Conservation (phyloP, 371 early-diverging fungal genomes). For the Mortierella sp. region DNA sequence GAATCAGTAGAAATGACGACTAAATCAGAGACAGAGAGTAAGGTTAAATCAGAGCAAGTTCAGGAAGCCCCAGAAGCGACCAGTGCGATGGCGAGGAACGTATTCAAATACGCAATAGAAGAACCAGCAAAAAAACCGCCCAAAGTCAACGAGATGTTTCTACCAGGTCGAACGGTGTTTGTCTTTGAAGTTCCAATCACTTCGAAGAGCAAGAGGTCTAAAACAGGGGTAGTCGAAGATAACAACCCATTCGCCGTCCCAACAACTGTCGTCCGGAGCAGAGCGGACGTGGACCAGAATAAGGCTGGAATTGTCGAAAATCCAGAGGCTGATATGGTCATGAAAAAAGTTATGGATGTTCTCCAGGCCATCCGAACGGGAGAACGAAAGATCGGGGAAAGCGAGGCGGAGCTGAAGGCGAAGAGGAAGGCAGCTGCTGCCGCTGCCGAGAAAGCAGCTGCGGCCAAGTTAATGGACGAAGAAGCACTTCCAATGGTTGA, state of each 20-base stretch:
- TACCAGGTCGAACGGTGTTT: conserved; percentile 86
- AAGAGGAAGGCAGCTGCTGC: conserved; percentile 56
- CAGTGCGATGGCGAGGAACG: conserved; percentile 51
- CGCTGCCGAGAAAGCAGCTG: conserved; percentile 36
- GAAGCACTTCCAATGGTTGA: conserved; percentile 32
- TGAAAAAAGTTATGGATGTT: conserved; percentile 80
- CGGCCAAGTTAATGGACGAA: conserved; percentile 34
- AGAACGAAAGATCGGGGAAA: conserved; percentile 44
- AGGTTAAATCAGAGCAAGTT: not conserved
- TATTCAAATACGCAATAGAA: conserved; percentile 58
- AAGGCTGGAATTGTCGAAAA: conserved; percentile 48
- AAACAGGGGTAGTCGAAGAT: conserved; percentile 64
- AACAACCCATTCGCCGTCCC: conserved; percentile 75
- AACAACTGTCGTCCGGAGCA: conserved; percentile 83
- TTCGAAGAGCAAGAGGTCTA: conserved; percentile 32
- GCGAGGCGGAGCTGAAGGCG: conserved; percentile 44
- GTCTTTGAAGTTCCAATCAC: conserved; percentile 73
- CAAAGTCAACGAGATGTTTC: conserved; percentile 77
- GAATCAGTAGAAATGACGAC: conserved; percentile 41
- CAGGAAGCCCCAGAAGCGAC: conserved; percentile 43
- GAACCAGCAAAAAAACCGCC: conserved; percentile 57
- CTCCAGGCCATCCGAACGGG: conserved; percentile 66
- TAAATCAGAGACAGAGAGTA: conserved; percentile 38
- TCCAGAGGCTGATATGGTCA: conserved; percentile 73
- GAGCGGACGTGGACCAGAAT: conserved; percentile 50